Percentiles rank a stretch among this genome's conserved stretches.
These are phyloP conservation scores for Daldinia vernicosa DNA, from an alignment of 495 filamentous ascomycete genomes.

Conservation along the genomic window DNA sequence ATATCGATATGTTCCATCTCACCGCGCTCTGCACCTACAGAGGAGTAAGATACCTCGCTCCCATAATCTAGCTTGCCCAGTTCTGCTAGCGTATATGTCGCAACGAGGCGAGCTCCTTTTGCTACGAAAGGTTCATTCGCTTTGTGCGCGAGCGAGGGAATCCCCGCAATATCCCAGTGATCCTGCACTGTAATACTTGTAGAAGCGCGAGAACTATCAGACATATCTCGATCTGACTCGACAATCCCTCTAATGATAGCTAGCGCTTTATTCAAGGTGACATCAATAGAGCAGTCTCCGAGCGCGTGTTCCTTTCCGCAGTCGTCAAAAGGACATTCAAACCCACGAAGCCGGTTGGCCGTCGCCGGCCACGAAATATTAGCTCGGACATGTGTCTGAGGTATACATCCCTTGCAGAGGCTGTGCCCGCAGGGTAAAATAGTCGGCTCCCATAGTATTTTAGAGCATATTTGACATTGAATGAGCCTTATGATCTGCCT, in stretches of 20 bases:
- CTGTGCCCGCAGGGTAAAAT: constrained; percentile 86
- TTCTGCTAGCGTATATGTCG: constrained; percentile 57
- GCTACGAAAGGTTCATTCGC: constrained; percentile 44
- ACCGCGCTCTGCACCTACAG: constrained; percentile 48
- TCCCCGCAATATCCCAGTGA: constrained; percentile 54
- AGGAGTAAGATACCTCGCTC: constrained; percentile 55
- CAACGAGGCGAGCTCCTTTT: constrained; percentile 66
- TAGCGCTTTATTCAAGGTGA: constrained; percentile 73
- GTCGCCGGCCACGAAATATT: constrained; percentile 79
- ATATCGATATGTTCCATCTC: constrained; percentile 58
- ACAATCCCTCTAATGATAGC: constrained; percentile 61
- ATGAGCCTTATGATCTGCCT: constrained; percentile 72
- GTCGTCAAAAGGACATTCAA: constrained; percentile 73
- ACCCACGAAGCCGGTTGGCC: constrained; percentile 69
- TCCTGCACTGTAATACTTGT: constrained; percentile 54
- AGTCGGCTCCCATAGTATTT: constrained; percentile 71
- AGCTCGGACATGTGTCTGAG: constrained; percentile 64
- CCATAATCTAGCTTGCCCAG: constrained; percentile 39
- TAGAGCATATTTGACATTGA: constrained; percentile 79
- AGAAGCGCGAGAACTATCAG: constrained; percentile 36
- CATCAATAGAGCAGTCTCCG: constrained; percentile 78
- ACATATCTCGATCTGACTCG: constrained; percentile 45
- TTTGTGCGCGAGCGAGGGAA: constrained; percentile 49
- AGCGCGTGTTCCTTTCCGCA: constrained; percentile 77
- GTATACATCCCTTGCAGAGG: constrained; percentile 79